Evolutionary conservation across 139 green algal genomes (phyloP).

Genomic region (Parachlorella kessleri): DNA sequence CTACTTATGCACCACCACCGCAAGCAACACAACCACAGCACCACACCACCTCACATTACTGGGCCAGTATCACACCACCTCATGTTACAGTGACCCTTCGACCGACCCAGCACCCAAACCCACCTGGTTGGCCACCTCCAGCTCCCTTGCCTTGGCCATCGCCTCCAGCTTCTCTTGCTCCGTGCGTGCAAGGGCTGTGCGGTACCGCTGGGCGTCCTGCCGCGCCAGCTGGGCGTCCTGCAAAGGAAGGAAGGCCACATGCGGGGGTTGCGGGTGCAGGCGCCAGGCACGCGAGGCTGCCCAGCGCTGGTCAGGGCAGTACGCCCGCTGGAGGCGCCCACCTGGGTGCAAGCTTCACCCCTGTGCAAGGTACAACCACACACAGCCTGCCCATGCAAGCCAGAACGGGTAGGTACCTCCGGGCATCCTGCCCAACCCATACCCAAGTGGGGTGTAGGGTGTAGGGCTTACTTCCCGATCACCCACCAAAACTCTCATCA

Average conservation of each 20-base stretch:
- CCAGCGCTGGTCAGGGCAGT: not conserved
- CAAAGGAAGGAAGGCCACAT: not conserved
- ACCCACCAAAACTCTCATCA: not conserved
- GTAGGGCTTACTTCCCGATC: not conserved
- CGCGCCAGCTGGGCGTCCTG: constrained; percentile 16
- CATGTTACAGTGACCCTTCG: no score
- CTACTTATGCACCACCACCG: no score
- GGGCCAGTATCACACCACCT: no score
- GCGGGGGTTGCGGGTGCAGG: not conserved
- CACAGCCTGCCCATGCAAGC: not conserved
- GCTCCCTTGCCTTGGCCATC: not conserved
- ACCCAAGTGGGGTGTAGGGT: not conserved
- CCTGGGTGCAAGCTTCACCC: not conserved
- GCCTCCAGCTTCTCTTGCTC: constrained; percentile 5
- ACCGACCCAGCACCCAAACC: not conserved
- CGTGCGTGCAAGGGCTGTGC: not conserved
- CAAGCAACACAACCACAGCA: no score
- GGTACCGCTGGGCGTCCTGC: constrained; percentile 6
- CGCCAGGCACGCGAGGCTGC: no score
- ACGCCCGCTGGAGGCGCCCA: not conserved
- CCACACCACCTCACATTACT: no score
- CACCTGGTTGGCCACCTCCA: constrained; percentile 9
- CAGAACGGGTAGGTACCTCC: not conserved
- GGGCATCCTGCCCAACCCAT: no score
- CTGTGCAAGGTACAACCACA: no score